phyloP scores from a whole-genome alignment of 805 yeast genomes.

The Candida railenensis region DNA sequence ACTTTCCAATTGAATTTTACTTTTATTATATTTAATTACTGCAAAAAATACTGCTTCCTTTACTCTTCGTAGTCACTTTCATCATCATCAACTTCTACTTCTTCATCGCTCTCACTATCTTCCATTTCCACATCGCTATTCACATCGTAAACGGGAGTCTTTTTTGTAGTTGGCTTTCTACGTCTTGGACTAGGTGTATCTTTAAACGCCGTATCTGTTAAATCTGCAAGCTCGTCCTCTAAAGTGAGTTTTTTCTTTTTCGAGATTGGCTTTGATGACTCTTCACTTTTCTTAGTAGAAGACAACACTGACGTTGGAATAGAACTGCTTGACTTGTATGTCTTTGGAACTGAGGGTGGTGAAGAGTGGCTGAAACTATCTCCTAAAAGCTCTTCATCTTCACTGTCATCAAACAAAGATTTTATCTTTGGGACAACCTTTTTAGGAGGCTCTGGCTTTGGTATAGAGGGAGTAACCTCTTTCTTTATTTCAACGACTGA shows the following conservation, averaged over 20 bases:
- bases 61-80: constrained; percentile 2
- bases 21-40: neutral
- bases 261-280: constrained; percentile 5
- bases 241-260: constrained; percentile 3
- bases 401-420: constrained; percentile 30
- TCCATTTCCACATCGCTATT: constrained; percentile 19
- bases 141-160: constrained; percentile 11
- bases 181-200: constrained; percentile 8
- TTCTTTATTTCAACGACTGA: constrained; percentile 2
- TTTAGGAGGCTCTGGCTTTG: constrained; percentile 4
- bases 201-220: constrained; percentile 4
- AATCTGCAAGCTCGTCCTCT: constrained; percentile 4
- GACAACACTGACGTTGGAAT: neutral
- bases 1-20: neutral
- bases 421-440: constrained; percentile 2
- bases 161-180: constrained; percentile 7
- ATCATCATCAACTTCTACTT: constrained; percentile 8
- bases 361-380: constrained; percentile 8
- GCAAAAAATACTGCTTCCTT: neutral
- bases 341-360: neutral
- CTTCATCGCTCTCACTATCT: constrained; percentile 16
- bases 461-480: constrained; percentile 5
- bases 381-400: constrained; percentile 32
- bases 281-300: constrained; percentile 3
- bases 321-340: neutral